phyloP scores from a whole-genome alignment of 805 yeast genomes.

The Novakomyces olei region DNA sequence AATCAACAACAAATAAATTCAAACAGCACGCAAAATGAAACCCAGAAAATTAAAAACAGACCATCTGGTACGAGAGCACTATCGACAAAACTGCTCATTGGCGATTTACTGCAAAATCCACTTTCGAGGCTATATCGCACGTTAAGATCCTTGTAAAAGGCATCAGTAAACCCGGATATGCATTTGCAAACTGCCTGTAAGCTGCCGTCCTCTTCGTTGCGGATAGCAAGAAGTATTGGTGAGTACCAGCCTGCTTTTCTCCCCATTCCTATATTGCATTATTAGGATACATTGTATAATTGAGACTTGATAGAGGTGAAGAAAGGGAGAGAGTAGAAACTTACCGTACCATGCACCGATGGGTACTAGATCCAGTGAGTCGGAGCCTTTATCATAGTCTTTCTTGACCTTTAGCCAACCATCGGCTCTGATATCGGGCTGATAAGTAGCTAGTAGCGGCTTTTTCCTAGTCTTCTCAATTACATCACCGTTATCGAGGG shows the following conservation, averaged over 20 bases:
- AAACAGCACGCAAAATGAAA: no score
- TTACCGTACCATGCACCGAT: constrained; percentile 13
- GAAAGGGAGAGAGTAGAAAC: no score
- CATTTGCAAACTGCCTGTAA: constrained; percentile 12
- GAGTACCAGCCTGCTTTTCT: constrained; percentile 12
- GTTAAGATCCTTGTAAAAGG: constrained; percentile 9
- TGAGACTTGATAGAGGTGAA: no score
- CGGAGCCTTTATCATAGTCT: constrained; percentile 11
- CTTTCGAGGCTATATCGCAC: constrained; percentile 11
- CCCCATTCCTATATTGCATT: no score
- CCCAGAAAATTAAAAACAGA: no score
- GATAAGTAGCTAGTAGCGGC: constrained; percentile 10
- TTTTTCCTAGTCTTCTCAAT: neutral
- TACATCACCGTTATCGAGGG: constrained; percentile 8
- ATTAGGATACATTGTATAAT: no score
- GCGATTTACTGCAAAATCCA: neutral
- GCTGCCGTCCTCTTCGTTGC: constrained; percentile 10
- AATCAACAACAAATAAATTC: no score
- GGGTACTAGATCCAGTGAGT: constrained; percentile 12
- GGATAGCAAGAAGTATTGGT: constrained; percentile 11
- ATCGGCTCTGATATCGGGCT: constrained; percentile 12
- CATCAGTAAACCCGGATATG: constrained; percentile 12
- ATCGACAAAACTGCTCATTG: neutral
- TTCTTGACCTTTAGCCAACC: constrained; percentile 13
- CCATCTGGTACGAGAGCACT: neutral